Base-by-base conservation (phyloP, 2,329 filamentous ascomycete species). In the Pseudocercospora eumusae region DNA sequence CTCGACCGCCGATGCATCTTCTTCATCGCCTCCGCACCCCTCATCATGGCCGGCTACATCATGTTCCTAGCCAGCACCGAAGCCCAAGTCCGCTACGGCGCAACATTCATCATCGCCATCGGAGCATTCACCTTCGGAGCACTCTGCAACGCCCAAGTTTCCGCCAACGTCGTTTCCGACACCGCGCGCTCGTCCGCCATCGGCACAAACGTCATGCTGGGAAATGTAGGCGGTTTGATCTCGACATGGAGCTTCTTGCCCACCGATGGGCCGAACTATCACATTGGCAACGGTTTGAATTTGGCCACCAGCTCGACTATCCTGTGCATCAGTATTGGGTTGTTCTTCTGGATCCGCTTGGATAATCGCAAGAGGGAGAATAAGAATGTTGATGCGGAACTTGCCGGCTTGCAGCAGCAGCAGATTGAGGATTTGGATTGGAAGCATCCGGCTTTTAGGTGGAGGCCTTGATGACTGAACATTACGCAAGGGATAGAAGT, bases 251-350 rank as follows among this genome's bases (percentile, higher is more conserved):
- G 36, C 4, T 72, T 73, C 75, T 69, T 90, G 15, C 82, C 83
- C 0, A 84, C 77, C 67, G 88, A 91, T 70, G 83, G 69, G 0
- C 88, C 88, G 0, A 75, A 90, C 61, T 92, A 86, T 69, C 85
- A 80, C 63, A 89, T 90, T 60, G 88, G 88, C 1, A 91, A 91
- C 69, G 88, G 88, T 0, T 73, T 91, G 36, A 91, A 91, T 71
- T 70, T 90, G 47, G 88, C 84, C 0, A 86, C 85, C 0, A 80
- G 80, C n/a, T 80, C 79, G n/a, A 76, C 77, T 1, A 84, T 85
- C 1, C 71, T 90, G 11, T 58, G 90, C 1, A 59, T 82, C 3
- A 78, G 79, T 4, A 79, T 81, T 0, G 55, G 69, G 0, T 71
- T 88, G 36, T 76, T 84, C 65, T 66, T 82, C 1, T 91, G 85